Evolutionary conservation across 169 alveolate genomes (phyloP).

Genomic region (Amoebophrya sp.): DNA sequence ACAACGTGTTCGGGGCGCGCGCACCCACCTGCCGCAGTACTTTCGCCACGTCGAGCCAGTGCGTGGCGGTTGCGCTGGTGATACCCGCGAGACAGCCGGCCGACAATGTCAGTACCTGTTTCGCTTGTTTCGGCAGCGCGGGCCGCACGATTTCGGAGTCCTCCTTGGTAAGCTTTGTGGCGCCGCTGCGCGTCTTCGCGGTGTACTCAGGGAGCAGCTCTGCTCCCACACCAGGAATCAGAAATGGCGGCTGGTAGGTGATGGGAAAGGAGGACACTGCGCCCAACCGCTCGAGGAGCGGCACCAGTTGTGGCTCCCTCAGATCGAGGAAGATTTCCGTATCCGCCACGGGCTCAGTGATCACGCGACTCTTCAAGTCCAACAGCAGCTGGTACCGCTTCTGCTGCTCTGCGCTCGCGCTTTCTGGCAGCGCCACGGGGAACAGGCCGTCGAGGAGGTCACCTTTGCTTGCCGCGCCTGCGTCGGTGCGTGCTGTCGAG

Average conservation of each 20-base stretch:
- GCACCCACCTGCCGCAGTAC: background rate
- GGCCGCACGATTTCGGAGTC: background rate
- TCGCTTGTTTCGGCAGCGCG: background rate
- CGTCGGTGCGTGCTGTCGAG: too few relatives aligned
- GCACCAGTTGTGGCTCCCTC: background rate
- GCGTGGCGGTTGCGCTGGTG: background rate
- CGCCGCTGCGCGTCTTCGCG: too few relatives aligned
- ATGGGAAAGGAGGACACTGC: background rate
- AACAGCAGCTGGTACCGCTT: background rate
- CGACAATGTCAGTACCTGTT: background rate
- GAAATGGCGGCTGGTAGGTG: too few relatives aligned
- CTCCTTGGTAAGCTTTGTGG: too few relatives aligned
- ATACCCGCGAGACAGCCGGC: background rate
- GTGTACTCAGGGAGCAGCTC: too few relatives aligned
- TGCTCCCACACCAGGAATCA: too few relatives aligned
- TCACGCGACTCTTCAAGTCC: background rate
- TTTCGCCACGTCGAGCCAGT: conserved; percentile 17
- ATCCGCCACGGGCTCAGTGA: background rate
- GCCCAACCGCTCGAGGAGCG: background rate
- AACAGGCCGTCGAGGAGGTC: too few relatives aligned
- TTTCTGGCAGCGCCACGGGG: too few relatives aligned
- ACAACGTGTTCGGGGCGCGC: background rate
- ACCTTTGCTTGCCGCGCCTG: too few relatives aligned
- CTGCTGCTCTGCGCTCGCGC: too few relatives aligned
- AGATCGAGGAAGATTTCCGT: background rate